phyloP scores from a whole-genome alignment of 2,329 filamentous ascomycete genomes.

The Fusarium duplospermum region DNA sequence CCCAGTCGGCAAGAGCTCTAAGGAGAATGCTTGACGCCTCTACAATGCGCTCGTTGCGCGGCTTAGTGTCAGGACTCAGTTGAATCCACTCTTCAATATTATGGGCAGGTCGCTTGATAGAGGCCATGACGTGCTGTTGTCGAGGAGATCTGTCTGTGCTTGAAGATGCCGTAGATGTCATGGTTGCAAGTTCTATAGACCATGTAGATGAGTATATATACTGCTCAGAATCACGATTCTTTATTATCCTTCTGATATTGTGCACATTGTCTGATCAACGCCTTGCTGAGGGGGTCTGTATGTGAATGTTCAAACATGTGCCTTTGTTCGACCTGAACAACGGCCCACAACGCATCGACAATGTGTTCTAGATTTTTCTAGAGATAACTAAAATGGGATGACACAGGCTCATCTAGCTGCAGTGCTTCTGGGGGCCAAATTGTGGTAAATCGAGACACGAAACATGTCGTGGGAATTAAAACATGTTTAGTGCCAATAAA shows the following conservation, averaged over 20 bases:
- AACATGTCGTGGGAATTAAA: not conserved
- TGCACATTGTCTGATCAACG: not conserved
- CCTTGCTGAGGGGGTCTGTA: not conserved
- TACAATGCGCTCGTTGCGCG: not conserved
- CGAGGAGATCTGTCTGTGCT: not conserved
- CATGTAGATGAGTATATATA: not conserved
- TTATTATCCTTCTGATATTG: not conserved
- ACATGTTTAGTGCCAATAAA: not conserved
- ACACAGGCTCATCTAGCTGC: not conserved
- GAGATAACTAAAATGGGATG: not conserved
- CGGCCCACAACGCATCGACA: not conserved
- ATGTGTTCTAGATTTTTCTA: not conserved
- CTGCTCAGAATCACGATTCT: not conserved
- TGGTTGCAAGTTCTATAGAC: not conserved
- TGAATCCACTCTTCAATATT: not conserved
- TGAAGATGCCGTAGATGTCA: not conserved
- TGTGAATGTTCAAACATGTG: not conserved
- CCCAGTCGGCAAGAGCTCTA: not conserved
- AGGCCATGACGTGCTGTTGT: not conserved
- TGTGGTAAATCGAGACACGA: too few relatives aligned
- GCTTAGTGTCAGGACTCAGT: not conserved
- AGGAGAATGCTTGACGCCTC: not conserved
- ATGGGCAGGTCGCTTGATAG: not conserved
- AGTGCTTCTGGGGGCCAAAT: not conserved
- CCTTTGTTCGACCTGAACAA: not conserved